phyloP scores from a whole-genome alignment of 371 early-diverging fungal species.

The Mucor sp. region DNA sequence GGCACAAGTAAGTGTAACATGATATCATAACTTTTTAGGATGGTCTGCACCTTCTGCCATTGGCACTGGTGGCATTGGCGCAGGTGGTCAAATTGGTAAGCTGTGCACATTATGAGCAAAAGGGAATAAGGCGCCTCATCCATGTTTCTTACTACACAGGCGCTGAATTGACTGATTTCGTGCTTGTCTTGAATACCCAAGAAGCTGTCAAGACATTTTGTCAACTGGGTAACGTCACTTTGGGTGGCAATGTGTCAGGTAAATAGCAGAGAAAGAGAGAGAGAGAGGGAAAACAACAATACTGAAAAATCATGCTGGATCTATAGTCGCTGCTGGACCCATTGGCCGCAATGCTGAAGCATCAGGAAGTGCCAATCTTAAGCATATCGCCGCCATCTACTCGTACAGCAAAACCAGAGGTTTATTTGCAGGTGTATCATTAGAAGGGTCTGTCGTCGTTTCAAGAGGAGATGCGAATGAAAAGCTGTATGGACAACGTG shows the following conservation, averaged over 20 bases:
- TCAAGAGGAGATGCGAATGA: conserved; percentile 94
- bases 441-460: conserved; percentile 93
- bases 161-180: conserved; percentile 94
- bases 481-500: conserved; percentile 81
- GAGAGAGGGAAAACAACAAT: background rate
- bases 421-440: conserved; percentile 92
- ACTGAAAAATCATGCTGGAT: background rate
- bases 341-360: conserved; percentile 94
- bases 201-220: conserved; percentile 91
- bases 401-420: conserved; percentile 92
- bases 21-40: conserved; percentile 27
- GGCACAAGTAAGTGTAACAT: background rate
- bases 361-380: conserved; percentile 73
- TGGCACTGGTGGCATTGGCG: conserved; percentile 79
- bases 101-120: background rate
- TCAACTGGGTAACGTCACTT: conserved; percentile 91
- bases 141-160: conserved; percentile 33
- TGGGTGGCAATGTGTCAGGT: conserved; percentile 88
- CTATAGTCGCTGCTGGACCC: conserved; percentile 90
- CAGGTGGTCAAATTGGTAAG: conserved; percentile 89
- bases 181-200: conserved; percentile 86
- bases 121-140: background rate
- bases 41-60: conserved; percentile 87
- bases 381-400: conserved; percentile 87
- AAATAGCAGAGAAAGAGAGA: conserved; percentile 7